A percentile compares a stretch with the other conserved stretches of the same genome.
Conservation (phyloP, 1,284 basidiomycete species). For the Ceratorhiza oryzae-sativae region DNA sequence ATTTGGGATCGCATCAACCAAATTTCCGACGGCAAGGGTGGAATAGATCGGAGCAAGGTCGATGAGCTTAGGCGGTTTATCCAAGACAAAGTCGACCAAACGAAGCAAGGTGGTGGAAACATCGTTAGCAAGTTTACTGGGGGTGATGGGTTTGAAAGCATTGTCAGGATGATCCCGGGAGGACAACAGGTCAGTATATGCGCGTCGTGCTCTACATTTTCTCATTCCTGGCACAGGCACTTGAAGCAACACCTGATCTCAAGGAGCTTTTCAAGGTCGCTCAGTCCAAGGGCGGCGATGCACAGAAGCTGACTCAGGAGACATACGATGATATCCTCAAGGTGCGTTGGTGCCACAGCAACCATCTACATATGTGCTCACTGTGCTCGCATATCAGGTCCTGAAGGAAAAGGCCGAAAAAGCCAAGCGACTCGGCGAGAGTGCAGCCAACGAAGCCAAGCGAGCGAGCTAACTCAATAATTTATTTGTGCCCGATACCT, state of each 20-base stretch:
- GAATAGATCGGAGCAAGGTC: slow-evolving; percentile 49
- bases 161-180: slow-evolving; percentile 48
- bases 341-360: neutral
- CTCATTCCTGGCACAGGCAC: slow-evolving; percentile 41
- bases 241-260: slow-evolving; percentile 50
- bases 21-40: slow-evolving; percentile 45
- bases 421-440: slow-evolving; percentile 50
- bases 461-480: slow-evolving; percentile 10
- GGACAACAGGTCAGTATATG: slow-evolving; percentile 48
- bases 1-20: slow-evolving; percentile 48
- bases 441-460: slow-evolving; percentile 48
- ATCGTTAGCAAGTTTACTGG: slow-evolving; percentile 42
- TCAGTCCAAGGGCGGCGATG: slow-evolving; percentile 49
- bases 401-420: slow-evolving; percentile 52
- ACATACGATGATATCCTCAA: slow-evolving; percentile 50
- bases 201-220: neutral
- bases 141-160: slow-evolving; percentile 42
- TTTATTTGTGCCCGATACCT: neutral
- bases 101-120: slow-evolving; percentile 41
- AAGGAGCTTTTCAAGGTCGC: slow-evolving; percentile 49
- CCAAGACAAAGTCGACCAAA: slow-evolving; percentile 48
- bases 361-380: neutral
- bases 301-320: slow-evolving; percentile 51
- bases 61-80: slow-evolving; percentile 50
- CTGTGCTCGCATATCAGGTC: slow-evolving; percentile 45